Base-by-base conservation (phyloP, 139 green algal species). In the Micromonas pusilla region DNA sequence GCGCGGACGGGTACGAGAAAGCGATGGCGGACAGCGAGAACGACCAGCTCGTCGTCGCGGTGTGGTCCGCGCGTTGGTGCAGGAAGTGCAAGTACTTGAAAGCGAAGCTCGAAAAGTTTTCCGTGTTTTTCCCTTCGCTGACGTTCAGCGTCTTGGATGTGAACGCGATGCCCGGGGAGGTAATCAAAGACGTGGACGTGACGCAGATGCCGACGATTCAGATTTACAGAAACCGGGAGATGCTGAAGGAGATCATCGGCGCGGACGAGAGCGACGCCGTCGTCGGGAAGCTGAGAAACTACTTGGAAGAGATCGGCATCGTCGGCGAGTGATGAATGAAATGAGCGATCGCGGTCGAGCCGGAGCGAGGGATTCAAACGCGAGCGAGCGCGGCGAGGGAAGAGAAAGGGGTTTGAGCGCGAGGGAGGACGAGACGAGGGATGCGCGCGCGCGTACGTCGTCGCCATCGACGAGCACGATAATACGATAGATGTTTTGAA, bases 131-230 rank as follows among this genome's bases (percentile, higher is more conserved):
- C 1, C 36, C 70, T 28, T 33, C n/a, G 36, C 3, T 65, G n/a
- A 16, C 6, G 45, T 66, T 77, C 26, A 25, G 19, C 25, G 26
- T 9, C 9, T n/a, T 77, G 19, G 70, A 77, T 65, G 70, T 77
- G 45, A 77, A 77, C 37, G 39, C 39, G 70, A 36, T 65, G 2
- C 37, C 70, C 20, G 28, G 39, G 2, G 39, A 34, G 4, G n/a
- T 65, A 16, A 37, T 77, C 0, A 25, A 45, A 1, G 23, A n/a
- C 34, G 13, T 21, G 19, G 36, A 28, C 0, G 70, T 77, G 70
- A 39, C 36, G 45, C 19, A 64, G 36, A 77, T 77, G 70, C 70
- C 70, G 45, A 77, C 70, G 45, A 19, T 77, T 28, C 37, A 77
- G 70, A 65, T 77, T 37, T 77, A 23, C 25, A 23, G n/a, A 23